These are phyloP conservation scores for Cruciata laevipes DNA, from an alignment of 257 asterid species.

Conservation along the genomic window DNA sequence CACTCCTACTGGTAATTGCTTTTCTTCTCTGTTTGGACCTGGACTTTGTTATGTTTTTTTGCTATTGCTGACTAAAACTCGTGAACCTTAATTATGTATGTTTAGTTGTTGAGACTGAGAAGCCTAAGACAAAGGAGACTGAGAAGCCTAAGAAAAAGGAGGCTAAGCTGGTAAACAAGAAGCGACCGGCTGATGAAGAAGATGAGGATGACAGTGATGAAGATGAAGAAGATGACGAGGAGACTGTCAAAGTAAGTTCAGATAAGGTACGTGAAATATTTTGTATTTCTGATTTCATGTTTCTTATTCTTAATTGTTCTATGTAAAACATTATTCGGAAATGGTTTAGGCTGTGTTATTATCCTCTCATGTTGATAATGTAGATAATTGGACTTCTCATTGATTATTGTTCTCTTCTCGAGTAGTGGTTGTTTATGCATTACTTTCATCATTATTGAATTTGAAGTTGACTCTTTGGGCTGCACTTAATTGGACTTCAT, in stretches of 20 bases:
- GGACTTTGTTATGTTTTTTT: not conserved
- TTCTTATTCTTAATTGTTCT: not conserved
- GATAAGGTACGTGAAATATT: not conserved
- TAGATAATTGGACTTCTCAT: not conserved
- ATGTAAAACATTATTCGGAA: not conserved
- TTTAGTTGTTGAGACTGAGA: constrained; percentile 3
- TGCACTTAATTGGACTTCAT: too few species aligned
- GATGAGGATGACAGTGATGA: constrained; percentile 9
- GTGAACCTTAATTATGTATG: not conserved
- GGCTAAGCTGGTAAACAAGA: not conserved
- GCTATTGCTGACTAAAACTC: not conserved
- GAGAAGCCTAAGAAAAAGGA: constrained; percentile 3
- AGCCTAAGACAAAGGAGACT: not conserved
- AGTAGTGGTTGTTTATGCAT: not conserved
- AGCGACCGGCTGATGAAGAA: not conserved
- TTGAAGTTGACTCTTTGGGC: too few species aligned
- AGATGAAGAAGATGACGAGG: constrained; percentile 5
- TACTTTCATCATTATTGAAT: too few species aligned
- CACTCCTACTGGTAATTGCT: not conserved
- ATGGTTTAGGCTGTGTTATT: not conserved
- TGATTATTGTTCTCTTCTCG: too few species aligned
- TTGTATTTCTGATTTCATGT: not conserved
- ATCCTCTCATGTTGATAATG: not conserved
- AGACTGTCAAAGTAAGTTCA: not conserved
- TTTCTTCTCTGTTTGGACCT: not conserved